Evolutionary conservation across 2,329 filamentous ascomycete genomes (phyloP), one percentile per base, ranked within the genome.

Genomic region (Lecanicillium sp.): DNA sequence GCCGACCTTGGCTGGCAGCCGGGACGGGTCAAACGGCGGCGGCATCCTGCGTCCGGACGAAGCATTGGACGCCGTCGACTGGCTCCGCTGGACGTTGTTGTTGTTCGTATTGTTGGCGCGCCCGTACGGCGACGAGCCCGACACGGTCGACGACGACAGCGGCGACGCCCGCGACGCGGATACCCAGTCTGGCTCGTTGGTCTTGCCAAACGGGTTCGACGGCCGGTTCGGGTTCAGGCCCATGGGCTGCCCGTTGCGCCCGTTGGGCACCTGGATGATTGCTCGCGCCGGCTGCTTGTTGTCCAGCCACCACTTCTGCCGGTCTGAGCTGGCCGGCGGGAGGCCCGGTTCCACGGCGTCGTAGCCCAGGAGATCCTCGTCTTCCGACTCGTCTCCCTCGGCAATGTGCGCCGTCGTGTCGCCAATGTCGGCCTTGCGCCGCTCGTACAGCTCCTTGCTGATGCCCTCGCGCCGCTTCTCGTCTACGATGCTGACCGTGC

Each of bases 181-280:
- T 30, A 94, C 78, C 92, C 92, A 97, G 52, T 96, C 89, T 9
- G 82, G 77, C 57, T 94, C 86, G 22, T 81, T 72, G 2, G 75
- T 80, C 1, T 74, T 68, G 2, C 72, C 73, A 57, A 94, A 97
- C 0, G 92, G 92, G 52, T 97, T 97, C 1, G 84, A 77, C 11
- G 79, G 77, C 34, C 86, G 77, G 22, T 77, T 72, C 2, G 82
- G 77, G 56, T 95, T 96, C 17, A 86, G 72, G 3, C 79, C 65
- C 50, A 79, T 71, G 10, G 74, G 69, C 29, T 72, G 70, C 3
- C 69, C 63, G 36, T 66, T 65, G 36, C 61, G 55, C 7, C 62
- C 58, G 29, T 59, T 65, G 1, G 87, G 84, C 8, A 85, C 77
- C 43, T 72, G 69, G 28, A 94, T 65, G 13, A 73, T 72, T 5